Evolutionary conservation across 1,284 basidiomycete genomes (phyloP), one percentile per base, ranked within the genome.

Genomic region (Apiotrichum veenhuisii): DNA sequence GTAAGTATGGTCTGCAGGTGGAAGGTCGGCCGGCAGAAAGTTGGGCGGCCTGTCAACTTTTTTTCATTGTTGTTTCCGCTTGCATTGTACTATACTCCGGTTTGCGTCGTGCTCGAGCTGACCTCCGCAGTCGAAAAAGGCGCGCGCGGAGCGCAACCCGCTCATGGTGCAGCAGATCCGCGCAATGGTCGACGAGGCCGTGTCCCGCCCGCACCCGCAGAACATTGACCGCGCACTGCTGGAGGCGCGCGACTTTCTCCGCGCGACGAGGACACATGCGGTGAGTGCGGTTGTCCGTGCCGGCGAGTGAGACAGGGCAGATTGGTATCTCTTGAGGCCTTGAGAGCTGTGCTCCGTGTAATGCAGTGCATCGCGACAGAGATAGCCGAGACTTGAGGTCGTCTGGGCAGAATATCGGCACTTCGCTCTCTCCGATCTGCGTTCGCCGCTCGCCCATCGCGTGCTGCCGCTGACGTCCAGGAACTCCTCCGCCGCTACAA

Each of bases 401-500:
- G 30, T 12, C 30, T 12, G 30, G 7, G 30, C 30, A n/a, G n/a
- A n/a, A n/a, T n/a, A n/a, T n/a, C n/a, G n/a, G n/a, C n/a, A 30
- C 30, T 7, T 30, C 30, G 30, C 30, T 30, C 7, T 30, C 30
- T 30, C 7, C 5, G n/a, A n/a, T n/a, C 30, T 7, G 30, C 30
- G 30, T 30, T 30, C 7, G 30, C 30, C 30, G 5, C 5, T 30
- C 30, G 7, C 12, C 30, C 12, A 30, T 30, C 30, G 30, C 14
- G 5, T 10, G 18, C 23, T 42, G 41, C 11, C 25, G n/a, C 14
- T 43, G 30, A 41, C 17, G 11, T 18, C 4, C 57, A 91, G 89
- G 79, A 80, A 22, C 77, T 92, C 41, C 75, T 93, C 56, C 86
- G 88, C 59, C 81, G 89, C 55, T 96, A 96, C 78, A 94, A 93